Percentiles rank a stretch among this genome's conserved stretches.
These are phyloP conservation scores for Petunia axillaris DNA, from an alignment of 257 asterid genomes.

Conservation along the genomic window DNA sequence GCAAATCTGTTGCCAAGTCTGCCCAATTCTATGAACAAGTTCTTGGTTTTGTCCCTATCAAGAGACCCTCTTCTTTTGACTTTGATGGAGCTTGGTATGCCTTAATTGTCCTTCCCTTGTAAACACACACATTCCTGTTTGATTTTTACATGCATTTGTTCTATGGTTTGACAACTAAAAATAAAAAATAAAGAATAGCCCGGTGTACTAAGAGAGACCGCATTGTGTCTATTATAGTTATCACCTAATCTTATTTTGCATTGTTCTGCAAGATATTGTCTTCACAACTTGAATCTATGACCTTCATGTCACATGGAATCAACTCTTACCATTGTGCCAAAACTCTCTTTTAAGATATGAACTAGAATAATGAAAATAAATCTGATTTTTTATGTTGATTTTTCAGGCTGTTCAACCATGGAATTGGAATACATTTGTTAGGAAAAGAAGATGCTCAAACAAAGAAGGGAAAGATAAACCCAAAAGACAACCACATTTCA, in stretches of 20 bases:
- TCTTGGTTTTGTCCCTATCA: conserved; percentile 74
- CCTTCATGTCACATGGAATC: background rate
- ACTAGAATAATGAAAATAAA: background rate
- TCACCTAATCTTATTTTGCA: background rate
- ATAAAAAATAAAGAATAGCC: too few species aligned
- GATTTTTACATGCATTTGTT: background rate
- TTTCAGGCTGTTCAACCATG: conserved; percentile 83
- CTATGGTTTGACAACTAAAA: background rate
- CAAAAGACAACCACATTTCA: conserved; percentile 85
- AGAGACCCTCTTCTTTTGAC: conserved; percentile 81
- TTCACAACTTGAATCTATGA: background rate
- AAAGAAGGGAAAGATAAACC: conserved; percentile 57
- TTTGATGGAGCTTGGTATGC: conserved; percentile 86
- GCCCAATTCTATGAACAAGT: conserved; percentile 65
- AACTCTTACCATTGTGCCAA: too few species aligned
- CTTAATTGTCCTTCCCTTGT: too few species aligned
- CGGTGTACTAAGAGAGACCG: too few species aligned
- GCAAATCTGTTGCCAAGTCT: conserved; percentile 63
- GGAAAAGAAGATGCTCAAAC: conserved; percentile 40
- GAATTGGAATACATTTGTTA: conserved; percentile 81
- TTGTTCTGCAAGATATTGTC: background rate
- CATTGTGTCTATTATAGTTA: background rate
- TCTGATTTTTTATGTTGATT: background rate
- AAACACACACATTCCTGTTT: background rate
- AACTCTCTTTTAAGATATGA: background rate